phyloP scores from a whole-genome alignment of 2,329 filamentous ascomycete species.

The Dichotomopilus funicola region DNA sequence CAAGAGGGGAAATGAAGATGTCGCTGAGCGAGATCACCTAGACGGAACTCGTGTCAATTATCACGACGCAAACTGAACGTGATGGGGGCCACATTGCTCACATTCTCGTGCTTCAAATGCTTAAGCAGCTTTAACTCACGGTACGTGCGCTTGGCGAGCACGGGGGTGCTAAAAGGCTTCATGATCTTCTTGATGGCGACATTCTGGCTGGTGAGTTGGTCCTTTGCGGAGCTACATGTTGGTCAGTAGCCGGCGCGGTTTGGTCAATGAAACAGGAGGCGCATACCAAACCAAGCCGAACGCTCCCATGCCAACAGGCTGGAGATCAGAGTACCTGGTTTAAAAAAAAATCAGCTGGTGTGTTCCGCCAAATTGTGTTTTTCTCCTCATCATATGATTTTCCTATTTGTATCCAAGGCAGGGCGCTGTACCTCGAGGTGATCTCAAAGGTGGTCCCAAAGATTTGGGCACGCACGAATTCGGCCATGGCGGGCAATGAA shows the following conservation, averaged over 20 bases:
- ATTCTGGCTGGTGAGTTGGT: slow-evolving; percentile 93
- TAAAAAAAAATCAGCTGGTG: background rate
- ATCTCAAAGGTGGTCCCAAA: slow-evolving; percentile 99
- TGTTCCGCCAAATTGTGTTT: slow-evolving; percentile 1
- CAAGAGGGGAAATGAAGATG: slow-evolving; percentile 97
- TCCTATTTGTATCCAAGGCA: too few relatives aligned
- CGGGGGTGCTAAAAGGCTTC: slow-evolving; percentile 99
- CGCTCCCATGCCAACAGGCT: slow-evolving; percentile 97
- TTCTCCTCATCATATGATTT: background rate
- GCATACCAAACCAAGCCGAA: slow-evolving; percentile 91
- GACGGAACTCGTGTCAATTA: slow-evolving; percentile 20
- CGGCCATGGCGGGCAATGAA: slow-evolving; percentile 67
- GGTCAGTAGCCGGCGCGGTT: slow-evolving; percentile 13
- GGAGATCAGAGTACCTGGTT: slow-evolving; percentile 86
- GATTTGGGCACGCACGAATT: slow-evolving; percentile 98
- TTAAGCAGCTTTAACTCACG: slow-evolving; percentile 95
- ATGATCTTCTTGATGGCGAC: slow-evolving; percentile 99
- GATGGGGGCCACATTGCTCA: slow-evolving; percentile 33
- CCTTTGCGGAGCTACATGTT: slow-evolving; percentile 76
- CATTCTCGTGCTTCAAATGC: slow-evolving; percentile 94
- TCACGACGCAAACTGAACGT: background rate
- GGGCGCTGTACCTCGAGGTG: slow-evolving; percentile 71
- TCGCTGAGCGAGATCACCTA: slow-evolving; percentile 97
- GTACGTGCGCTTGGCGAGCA: slow-evolving; percentile 95
- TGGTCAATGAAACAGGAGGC: background rate